Base-by-base conservation (phyloP, 768 basidiomycete genomes). In the Megacollybia marginata region DNA sequence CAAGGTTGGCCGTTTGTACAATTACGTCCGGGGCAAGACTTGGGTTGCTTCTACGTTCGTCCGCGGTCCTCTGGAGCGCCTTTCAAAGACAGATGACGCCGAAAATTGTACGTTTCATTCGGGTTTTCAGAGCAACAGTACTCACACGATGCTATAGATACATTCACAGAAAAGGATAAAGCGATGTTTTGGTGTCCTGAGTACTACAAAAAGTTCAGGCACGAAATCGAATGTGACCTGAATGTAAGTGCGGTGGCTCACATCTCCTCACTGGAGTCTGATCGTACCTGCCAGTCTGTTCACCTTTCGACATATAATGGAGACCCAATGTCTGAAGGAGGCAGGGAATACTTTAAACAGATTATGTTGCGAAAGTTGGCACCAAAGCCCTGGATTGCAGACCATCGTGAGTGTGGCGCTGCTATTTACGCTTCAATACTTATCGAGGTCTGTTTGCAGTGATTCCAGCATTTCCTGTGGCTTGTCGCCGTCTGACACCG, bases 401-500 rank as follows among this genome's bases (percentile, higher is more conserved):
- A 83, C 38, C 65, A 78, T 44, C 52, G 80, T 80, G 9, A 49
- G 20, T n/a, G 3, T 31, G 35, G 18, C 9, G 7, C 8, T 34
- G 36, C 15, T n/a, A 13, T 42, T 42, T 33, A 46, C 12, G 31
- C 10, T 5, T 20, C 18, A 34, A 36, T 36, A 44, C 15, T 19
- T 40, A 45, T 31, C 52, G 12, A 19, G 35, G 35, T 40, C 35
- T n/a, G 35, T 20, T 31, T 51, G 20, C 43, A 81, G 79, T 83
- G n/a, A 68, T 82, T 20, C 81, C 83, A 11, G 65, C 75, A 43
- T 85, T 83, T 54, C 65, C 74, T 5, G 74, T 82, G 13, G 72
- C 67, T 5, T 86, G 82, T 62, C 70, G 82, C 23, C 70, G 83
- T n/a, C 62, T 84, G 44, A 86, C 84, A 0, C 80, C 82, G 1